A percentile compares a stretch with the other conserved stretches of the same genome.
phyloP scores from a whole-genome alignment of 441 rosid genomes.

The Populus hybrid region DNA sequence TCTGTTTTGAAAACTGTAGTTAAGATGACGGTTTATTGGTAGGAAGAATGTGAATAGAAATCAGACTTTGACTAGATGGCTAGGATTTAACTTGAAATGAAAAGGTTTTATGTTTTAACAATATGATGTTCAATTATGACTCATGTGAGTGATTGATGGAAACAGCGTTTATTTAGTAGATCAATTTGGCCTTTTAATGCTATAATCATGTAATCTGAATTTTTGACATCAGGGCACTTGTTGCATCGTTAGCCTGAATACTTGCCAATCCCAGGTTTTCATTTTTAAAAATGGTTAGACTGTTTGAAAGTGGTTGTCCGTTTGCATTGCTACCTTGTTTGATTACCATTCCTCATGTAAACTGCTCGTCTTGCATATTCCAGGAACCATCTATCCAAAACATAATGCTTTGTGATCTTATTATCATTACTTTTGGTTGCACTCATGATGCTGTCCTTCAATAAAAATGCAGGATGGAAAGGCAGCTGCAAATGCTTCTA shows the following conservation, averaged over 20 bases:
- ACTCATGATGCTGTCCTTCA: slow-evolving; percentile 5
- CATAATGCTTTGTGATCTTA: neutral
- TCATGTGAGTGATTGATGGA: neutral
- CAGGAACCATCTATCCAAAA: neutral
- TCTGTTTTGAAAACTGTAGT: neutral
- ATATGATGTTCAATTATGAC: neutral
- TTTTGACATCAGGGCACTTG: neutral
- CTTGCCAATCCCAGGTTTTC: neutral
- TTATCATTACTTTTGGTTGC: neutral
- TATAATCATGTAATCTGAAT: neutral
- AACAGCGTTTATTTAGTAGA: neutral
- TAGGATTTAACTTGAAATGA: neutral
- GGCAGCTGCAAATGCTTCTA: slow-evolving; percentile 36
- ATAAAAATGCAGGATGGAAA: slow-evolving; percentile 56
- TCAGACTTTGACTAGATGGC: neutral
- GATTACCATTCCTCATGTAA: neutral
- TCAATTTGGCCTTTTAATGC: neutral
- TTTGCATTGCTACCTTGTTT: neutral
- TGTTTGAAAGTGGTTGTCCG: neutral
- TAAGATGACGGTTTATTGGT: neutral
- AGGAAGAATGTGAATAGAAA: neutral
- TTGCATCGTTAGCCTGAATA: neutral
- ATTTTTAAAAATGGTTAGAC: neutral
- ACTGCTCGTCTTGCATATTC: neutral
- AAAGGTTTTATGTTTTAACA: slow-evolving; percentile 1